These are phyloP conservation scores for Candida arabinofermentans DNA, from an alignment of 805 yeast species.

Conservation along the genomic window DNA sequence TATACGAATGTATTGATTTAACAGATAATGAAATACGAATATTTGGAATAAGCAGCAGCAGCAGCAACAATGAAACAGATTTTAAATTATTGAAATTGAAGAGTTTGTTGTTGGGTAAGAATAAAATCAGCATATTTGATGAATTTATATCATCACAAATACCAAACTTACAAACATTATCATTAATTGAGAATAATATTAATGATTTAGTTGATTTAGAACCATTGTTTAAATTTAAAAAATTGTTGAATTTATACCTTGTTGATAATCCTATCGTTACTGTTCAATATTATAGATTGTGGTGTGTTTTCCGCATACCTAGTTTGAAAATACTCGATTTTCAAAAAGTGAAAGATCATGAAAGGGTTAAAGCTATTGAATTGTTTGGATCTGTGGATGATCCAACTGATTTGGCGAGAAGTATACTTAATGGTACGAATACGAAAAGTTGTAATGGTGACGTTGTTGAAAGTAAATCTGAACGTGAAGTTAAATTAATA, in stretches of 20 bases:
- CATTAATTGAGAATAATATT: conserved; percentile 50
- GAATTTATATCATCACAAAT: conserved; percentile 31
- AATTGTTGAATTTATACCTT: conserved; percentile 47
- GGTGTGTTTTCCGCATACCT: conserved; percentile 62
- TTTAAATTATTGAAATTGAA: conserved; percentile 42
- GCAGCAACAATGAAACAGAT: too few relatives aligned
- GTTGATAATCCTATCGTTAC: conserved; percentile 54
- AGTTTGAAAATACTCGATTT: conserved; percentile 63
- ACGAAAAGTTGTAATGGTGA: conserved; percentile 4
- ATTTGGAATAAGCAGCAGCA: too few relatives aligned
- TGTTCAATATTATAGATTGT: conserved; percentile 50
- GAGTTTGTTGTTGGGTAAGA: conserved; percentile 59
- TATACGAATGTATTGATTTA: conserved; percentile 59
- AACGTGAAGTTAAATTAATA: conserved; percentile 14
- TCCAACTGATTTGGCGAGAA: conserved; percentile 31
- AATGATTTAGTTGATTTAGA: conserved; percentile 39
- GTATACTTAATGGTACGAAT: conserved; percentile 17
- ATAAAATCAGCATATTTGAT: conserved; percentile 46
- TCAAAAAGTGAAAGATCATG: conserved; percentile 51
- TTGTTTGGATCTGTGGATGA: conserved; percentile 39
- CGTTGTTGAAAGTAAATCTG: conserved; percentile 4
- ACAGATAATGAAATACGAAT: conserved; percentile 67
- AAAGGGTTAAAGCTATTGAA: conserved; percentile 42
- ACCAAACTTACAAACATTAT: conserved; percentile 47
- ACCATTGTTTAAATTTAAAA: conserved; percentile 32